Evolutionary conservation across 2,329 filamentous ascomycete species (phyloP).

Genomic region (Lojkania enalia): DNA sequence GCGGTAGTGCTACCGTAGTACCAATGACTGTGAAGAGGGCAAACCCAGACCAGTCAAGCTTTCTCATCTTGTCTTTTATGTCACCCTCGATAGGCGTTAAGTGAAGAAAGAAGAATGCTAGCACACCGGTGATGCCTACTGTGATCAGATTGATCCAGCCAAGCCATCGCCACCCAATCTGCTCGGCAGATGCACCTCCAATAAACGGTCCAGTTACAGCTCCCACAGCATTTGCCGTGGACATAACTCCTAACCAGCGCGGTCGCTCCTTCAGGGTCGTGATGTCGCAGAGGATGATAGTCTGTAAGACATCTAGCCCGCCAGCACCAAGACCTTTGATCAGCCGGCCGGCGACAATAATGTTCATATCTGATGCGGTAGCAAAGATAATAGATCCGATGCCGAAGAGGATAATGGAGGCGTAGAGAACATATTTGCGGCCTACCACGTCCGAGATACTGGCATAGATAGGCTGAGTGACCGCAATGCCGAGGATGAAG

Average conservation of each 20-base stretch:
- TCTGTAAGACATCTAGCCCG: conserved; percentile 40
- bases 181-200: conserved; percentile 21
- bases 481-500: too few relatives aligned
- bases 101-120: too few relatives aligned
- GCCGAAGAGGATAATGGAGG: conserved; percentile 49
- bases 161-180: conserved; percentile 47
- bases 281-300: conserved; percentile 52
- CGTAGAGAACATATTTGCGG: conserved; percentile 39
- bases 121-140: too few relatives aligned
- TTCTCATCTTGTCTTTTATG: too few relatives aligned
- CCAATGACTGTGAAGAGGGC: too few relatives aligned
- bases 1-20: too few relatives aligned
- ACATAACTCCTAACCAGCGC: conserved; percentile 33
- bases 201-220: conserved; percentile 18
- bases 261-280: conserved; percentile 51
- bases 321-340: conserved; percentile 56
- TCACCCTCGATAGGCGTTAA: too few relatives aligned
- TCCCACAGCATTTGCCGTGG: conserved; percentile 15
- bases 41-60: too few relatives aligned
- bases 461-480: conserved; percentile 26
- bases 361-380: conserved; percentile 46
- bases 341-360: conserved; percentile 57
- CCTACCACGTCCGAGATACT: conserved; percentile 46
- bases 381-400: conserved; percentile 58
- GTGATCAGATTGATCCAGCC: conserved; percentile 42